Evolutionary conservation across 2,329 filamentous ascomycete species (phyloP).

Genomic region (Lecanicillium sp.): DNA sequence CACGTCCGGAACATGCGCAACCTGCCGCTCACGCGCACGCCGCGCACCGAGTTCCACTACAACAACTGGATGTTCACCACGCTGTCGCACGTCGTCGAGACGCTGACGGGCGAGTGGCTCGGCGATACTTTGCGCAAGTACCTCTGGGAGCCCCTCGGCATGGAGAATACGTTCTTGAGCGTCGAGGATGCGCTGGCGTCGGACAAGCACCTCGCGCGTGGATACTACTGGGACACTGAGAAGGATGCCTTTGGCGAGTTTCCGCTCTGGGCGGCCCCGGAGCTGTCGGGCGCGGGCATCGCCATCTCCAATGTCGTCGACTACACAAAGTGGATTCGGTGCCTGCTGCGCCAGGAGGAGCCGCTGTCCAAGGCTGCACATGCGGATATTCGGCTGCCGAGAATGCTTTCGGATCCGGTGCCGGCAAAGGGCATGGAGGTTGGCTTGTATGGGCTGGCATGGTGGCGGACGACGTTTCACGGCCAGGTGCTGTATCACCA

Average conservation of each 20-base stretch:
- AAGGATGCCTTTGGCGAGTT: slow-evolving; percentile 14
- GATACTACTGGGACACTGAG: slow-evolving; percentile 31
- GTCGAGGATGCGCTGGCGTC: slow-evolving; percentile 17
- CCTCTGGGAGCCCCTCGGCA: slow-evolving; percentile 39
- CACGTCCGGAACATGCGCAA: slow-evolving; percentile 35
- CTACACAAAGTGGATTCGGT: slow-evolving; percentile 43
- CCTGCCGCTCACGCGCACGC: slow-evolving; percentile 34
- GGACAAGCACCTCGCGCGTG: slow-evolving; percentile 27
- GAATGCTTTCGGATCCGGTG: slow-evolving; percentile 21
- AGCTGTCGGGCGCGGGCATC: slow-evolving; percentile 31
- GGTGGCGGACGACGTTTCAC: slow-evolving; percentile 17
- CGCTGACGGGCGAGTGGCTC: slow-evolving; percentile 27
- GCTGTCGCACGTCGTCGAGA: slow-evolving; percentile 37
- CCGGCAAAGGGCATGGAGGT: slow-evolving; percentile 5
- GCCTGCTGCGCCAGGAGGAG: slow-evolving; percentile 28
- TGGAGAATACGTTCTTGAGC: slow-evolving; percentile 34
- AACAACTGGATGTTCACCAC: slow-evolving; percentile 42
- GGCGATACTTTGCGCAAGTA: slow-evolving; percentile 29
- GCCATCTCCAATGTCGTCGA: slow-evolving; percentile 40
- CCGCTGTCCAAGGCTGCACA: slow-evolving; percentile 18
- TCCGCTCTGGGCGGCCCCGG: slow-evolving; percentile 18
- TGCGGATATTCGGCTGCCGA: slow-evolving; percentile 19
- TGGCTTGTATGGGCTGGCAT: slow-evolving; percentile 20
- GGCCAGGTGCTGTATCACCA: slow-evolving; percentile 22
- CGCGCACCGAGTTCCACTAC: slow-evolving; percentile 39